A percentile compares a stretch with the other conserved stretches of the same genome.
Evolutionary conservation across 1,284 basidiomycete species (phyloP).

Genomic region (Fomitiporia mediterranea): DNA sequence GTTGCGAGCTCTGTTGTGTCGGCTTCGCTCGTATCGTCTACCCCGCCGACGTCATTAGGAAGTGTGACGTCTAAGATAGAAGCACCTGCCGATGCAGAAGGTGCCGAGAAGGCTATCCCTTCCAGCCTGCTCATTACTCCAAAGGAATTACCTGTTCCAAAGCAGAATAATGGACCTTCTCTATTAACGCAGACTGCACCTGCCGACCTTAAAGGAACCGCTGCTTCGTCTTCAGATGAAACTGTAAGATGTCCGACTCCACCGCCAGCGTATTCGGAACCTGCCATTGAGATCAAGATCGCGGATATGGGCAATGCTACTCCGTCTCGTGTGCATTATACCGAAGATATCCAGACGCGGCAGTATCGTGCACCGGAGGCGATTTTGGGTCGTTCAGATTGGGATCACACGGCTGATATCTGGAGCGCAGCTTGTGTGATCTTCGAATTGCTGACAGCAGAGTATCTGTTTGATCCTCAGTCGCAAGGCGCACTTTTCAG

Average conservation of each 20-base stretch:
- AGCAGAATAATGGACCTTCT: slow-evolving; percentile 40
- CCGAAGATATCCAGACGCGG: slow-evolving; percentile 91
- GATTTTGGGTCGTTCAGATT: slow-evolving; percentile 81
- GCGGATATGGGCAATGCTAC: slow-evolving; percentile 89
- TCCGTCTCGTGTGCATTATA: slow-evolving; percentile 78
- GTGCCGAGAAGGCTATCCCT: slow-evolving; percentile 9
- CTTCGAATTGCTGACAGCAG: slow-evolving; percentile 83
- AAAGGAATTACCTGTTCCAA: slow-evolving; percentile 13
- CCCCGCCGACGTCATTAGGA: slow-evolving; percentile 32
- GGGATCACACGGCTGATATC: slow-evolving; percentile 81
- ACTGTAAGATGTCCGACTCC: slow-evolving; percentile 21
- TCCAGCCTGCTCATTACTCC: slow-evolving; percentile 16
- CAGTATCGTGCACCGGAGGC: slow-evolving; percentile 92
- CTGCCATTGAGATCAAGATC: slow-evolving; percentile 81
- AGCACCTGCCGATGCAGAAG: not conserved
- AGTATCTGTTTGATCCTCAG: slow-evolving; percentile 88
- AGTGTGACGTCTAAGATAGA: slow-evolving; percentile 28
- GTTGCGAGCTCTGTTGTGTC: slow-evolving; percentile 25
- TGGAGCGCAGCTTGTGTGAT: slow-evolving; percentile 88
- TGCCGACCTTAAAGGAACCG: slow-evolving; percentile 28
- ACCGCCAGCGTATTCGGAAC: slow-evolving; percentile 25
- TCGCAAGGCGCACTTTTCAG: slow-evolving; percentile 77
- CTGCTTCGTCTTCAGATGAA: slow-evolving; percentile 21
- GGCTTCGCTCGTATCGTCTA: slow-evolving; percentile 23
- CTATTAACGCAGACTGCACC: slow-evolving; percentile 66